Evolutionary conservation across 768 basidiomycete genomes (phyloP).

Genomic region (Lactifluus echinatus): DNA sequence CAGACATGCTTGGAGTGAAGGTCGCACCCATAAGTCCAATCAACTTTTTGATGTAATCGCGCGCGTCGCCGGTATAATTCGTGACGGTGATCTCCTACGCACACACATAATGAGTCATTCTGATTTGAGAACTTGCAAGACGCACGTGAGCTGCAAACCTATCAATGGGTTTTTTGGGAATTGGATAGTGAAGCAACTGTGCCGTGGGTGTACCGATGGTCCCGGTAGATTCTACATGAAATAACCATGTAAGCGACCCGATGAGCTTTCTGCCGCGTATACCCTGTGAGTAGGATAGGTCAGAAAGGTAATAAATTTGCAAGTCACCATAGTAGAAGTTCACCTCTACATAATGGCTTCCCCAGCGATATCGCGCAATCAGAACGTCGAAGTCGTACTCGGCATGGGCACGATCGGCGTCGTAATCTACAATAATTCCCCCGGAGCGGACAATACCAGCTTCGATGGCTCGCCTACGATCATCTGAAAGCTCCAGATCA

Average conservation of each 20-base stretch:
- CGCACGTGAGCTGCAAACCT: constrained; percentile 57
- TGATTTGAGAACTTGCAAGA: constrained; percentile 6
- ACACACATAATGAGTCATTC: not conserved
- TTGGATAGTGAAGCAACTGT: constrained; percentile 79
- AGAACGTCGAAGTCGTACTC: constrained; percentile 58
- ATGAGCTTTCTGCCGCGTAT: constrained; percentile 49
- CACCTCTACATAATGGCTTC: constrained; percentile 63
- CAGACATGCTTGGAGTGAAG: constrained; percentile 78
- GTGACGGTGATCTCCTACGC: constrained; percentile 71
- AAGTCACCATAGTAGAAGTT: not conserved
- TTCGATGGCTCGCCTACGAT: constrained; percentile 47
- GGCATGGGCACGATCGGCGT: constrained; percentile 32
- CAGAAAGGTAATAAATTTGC: not conserved
- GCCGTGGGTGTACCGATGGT: constrained; percentile 54
- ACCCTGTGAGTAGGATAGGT: constrained; percentile 39
- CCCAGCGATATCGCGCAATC: constrained; percentile 61
- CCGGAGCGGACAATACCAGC: constrained; percentile 53
- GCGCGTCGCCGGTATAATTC: constrained; percentile 78
- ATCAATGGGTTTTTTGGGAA: constrained; percentile 51
- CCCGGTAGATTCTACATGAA: constrained; percentile 62
- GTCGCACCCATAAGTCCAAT: constrained; percentile 67
- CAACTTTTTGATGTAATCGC: constrained; percentile 83
- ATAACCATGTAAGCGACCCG: constrained; percentile 78
- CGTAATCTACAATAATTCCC: constrained; percentile 36
- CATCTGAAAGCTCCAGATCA: constrained; percentile 44